A percentile compares a stretch with the other conserved stretches of the same genome.
phyloP scores from a whole-genome alignment of 164 flowering plant species.

The Macadamia tetraphylla region DNA sequence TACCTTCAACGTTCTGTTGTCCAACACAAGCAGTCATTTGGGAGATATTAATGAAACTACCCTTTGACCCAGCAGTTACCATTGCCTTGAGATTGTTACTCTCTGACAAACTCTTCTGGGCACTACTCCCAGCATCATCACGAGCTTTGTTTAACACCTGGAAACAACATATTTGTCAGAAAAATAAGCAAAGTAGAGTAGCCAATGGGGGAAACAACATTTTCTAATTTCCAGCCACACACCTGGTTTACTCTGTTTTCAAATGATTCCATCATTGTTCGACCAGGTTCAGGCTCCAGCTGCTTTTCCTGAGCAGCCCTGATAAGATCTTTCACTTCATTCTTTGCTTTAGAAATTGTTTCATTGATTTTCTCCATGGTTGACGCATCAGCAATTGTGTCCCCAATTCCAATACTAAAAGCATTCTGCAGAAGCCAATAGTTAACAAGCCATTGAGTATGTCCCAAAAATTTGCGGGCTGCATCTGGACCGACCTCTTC shows the following conservation, averaged over 20 bases:
- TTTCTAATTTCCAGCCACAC: not conserved
- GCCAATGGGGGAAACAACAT: not conserved
- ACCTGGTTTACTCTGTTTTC: conserved; percentile 99
- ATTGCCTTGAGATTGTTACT: conserved; percentile 98
- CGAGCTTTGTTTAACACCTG: conserved; percentile 97
- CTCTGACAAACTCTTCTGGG: conserved; percentile 92
- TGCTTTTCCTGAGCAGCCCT: conserved; percentile 57
- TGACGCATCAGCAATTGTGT: conserved; percentile 93
- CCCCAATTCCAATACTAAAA: conserved; percentile 98
- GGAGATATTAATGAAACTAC: conserved; percentile 97
- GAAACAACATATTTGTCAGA: not conserved
- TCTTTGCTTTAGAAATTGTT: conserved; percentile 82
- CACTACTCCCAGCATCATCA: conserved; percentile 99
- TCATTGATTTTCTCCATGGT: conserved; percentile 95
- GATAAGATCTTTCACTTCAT: conserved; percentile 83
- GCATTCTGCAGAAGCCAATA: conserved; percentile 96
- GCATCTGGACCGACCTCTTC: conserved; percentile 99
- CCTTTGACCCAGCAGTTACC: conserved; percentile 99
- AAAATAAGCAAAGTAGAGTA: not conserved
- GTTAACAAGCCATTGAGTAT: conserved; percentile 98
- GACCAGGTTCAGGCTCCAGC: conserved; percentile 94
- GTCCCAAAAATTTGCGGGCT: conserved; percentile 97
- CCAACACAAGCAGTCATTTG: conserved; percentile 99
- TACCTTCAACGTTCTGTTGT: conserved; percentile 99
- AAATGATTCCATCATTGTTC: conserved; percentile 97